These are phyloP conservation scores for Blastocystis hominis DNA, from an alignment of 352 stramenopile species.

Conservation along the genomic window DNA sequence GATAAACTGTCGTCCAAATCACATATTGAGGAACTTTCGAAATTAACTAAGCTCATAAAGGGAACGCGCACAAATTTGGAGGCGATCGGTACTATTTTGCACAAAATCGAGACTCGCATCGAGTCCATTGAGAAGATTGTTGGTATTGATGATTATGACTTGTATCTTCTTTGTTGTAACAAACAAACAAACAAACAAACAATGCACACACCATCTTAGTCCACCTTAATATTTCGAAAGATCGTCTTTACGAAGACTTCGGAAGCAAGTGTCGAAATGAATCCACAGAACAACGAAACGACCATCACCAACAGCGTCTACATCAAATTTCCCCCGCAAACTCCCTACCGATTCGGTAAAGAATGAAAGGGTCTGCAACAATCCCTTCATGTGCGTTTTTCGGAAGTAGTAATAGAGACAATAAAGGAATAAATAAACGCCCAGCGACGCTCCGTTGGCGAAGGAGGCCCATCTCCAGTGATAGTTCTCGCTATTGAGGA, in stretches of 20 bases:
- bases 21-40: slow-evolving; percentile 33
- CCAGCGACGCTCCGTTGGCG: slow-evolving; percentile 78
- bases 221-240: slow-evolving; percentile 85
- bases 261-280: slow-evolving; percentile 79
- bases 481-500: slow-evolving; percentile 96
- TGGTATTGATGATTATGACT: slow-evolving; percentile 42
- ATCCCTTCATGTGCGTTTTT: slow-evolving; percentile 96
- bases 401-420: slow-evolving; percentile 97
- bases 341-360: slow-evolving; percentile 78
- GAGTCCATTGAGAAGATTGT: slow-evolving; percentile 28
- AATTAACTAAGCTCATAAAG: not conserved
- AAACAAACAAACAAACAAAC: not conserved
- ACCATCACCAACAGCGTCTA: slow-evolving; percentile 64
- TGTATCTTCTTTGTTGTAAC: slow-evolving; percentile 17
- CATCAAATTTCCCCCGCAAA: not conserved
- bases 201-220: slow-evolving; percentile 64
- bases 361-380: slow-evolving; percentile 96
- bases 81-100: not conserved
- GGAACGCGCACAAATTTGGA: slow-evolving; percentile 6
- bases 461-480: slow-evolving; percentile 97
- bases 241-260: slow-evolving; percentile 83
- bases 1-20: slow-evolving; percentile 12
- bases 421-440: slow-evolving; percentile 94
- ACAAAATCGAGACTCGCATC: slow-evolving; percentile 13
- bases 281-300: slow-evolving; percentile 83